Evolutionary conservation across 768 basidiomycete genomes (phyloP).

Genomic region (Pulveroboletus ravenelii): DNA sequence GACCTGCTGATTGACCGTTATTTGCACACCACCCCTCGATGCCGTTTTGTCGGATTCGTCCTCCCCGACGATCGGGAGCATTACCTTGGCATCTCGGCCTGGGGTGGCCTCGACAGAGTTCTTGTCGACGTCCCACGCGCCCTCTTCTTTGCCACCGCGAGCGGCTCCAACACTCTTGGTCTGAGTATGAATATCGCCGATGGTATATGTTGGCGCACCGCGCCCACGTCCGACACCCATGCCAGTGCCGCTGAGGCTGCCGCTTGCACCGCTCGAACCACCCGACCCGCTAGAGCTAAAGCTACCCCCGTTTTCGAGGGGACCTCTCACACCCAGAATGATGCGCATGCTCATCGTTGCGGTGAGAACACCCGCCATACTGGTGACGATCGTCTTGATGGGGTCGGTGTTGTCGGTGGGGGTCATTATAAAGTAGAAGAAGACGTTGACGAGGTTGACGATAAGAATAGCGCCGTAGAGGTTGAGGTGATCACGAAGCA

Average conservation of each 20-base stretch:
- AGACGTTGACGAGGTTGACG: slow-evolving; percentile 77
- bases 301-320: slow-evolving; percentile 64
- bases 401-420: slow-evolving; percentile 60
- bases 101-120: slow-evolving; percentile 34
- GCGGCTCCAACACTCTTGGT: slow-evolving; percentile 47
- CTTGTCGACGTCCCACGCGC: slow-evolving; percentile 34
- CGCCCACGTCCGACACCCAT: slow-evolving; percentile 25
- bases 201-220: slow-evolving; percentile 33
- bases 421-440: slow-evolving; percentile 83
- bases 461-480: slow-evolving; percentile 77
- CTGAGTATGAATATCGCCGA: slow-evolving; percentile 48
- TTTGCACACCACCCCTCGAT: slow-evolving; percentile 45
- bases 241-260: slow-evolving; percentile 29
- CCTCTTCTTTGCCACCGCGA: slow-evolving; percentile 38
- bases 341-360: slow-evolving; percentile 87
- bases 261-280: slow-evolving; percentile 46
- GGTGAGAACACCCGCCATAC: slow-evolving; percentile 83
- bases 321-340: slow-evolving; percentile 76
- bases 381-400: slow-evolving; percentile 77
- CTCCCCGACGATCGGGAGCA: slow-evolving; percentile 32
- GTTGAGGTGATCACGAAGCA: slow-evolving; percentile 87
- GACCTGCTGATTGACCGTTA: slow-evolving; percentile 54
- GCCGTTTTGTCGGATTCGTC: slow-evolving; percentile 19
- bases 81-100: slow-evolving; percentile 34
- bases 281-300: slow-evolving; percentile 54